Evolutionary conservation across 1,139 yeast genomes (phyloP), one percentile per base, ranked within the genome.

Genomic region (Hemisphaericaspora subhashii): DNA sequence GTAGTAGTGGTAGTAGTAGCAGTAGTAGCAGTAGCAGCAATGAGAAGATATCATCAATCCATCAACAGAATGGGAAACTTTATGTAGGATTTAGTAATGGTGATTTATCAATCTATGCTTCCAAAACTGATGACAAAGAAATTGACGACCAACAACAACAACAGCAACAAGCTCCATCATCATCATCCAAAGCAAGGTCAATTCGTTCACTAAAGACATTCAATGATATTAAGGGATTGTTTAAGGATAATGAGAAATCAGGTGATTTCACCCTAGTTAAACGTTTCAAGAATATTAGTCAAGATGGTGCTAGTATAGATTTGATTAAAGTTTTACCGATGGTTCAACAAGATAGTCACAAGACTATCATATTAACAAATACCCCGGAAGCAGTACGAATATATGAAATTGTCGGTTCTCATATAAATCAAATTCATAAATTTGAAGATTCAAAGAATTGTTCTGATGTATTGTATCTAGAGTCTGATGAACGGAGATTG

Each of bases 11-110:
- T 11, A 7, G 23, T 20, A 9, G 23, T 7, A 23, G 21, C 17
- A 25, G 15, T 2, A 35, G n/a, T 15, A 26, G 35, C 20, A 58
- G 30, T 15, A 23, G 21, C 15, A 28, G 29, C 2, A 35, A 12
- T 15, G 29, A 32, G 18, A 58, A 52, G 41, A 52, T 66, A 9
- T 48, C 69, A 4, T 56, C 68, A 1, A 44, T 66, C 1, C 50
- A 48, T 36, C 53, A 51, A 30, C 30, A 41, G 31, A 45, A 48
- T n/a, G 46, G 45, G 7, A 53, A 51, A 31, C 41, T 68, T 8
- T 68, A 56, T 41, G 56, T 66, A 15, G 77, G 76, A 2, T 54
- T 61, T 21, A 39, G 53, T 40, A 64, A 65, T 47, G 76, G 76
- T 2, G 72, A 66, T 45, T 46, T 71, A 12, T 41, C 55, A 18